Evolutionary conservation across 345 rosid genomes (phyloP), one percentile per base, ranked within the genome.

Genomic region (Chamaenerion angustifolium): DNA sequence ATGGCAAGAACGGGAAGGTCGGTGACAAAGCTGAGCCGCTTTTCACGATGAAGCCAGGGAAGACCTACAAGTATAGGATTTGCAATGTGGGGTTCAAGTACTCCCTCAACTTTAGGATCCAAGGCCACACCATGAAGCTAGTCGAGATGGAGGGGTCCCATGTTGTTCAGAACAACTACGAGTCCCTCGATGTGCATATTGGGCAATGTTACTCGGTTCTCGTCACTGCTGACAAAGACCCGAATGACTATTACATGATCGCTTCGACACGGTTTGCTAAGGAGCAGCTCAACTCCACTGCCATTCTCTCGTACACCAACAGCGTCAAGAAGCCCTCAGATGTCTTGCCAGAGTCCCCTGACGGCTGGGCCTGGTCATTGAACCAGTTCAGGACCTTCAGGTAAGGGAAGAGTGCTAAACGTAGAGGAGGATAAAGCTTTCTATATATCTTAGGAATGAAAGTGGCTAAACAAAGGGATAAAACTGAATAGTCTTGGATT

Each of bases 121-220:
- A 59, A 43, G 56, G 31, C 42, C 63, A 59, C 56, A 16, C 63
- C 0, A 11, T 76, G 60, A 42, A 56, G 49, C 43, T 76, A 40
- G 74, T 69, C 14, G 70, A 68, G 74, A 64, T 70, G 17, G 81
- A 72, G 55, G 81, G 72, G 6, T 76, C 77, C 10, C 64, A 76
- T 60, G 55, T 69, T 1, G 45, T 56, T 11, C 64, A 71, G 44
- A 56, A 69, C 45, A 8, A 14, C 16, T 59, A 66, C 14, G 47
- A 49, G 18, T 63, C 62, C 51, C 48, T 75, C 48, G 77, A 76
- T 23, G 49, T 69, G 19, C 77, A 71, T 54, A 67, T 72, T 16
- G 75, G 77, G 10, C 73, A 69, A 51, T 76, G 75, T 44, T 64
- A 55, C 48, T 37, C 68, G 1, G 71, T 71, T 12, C 31, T 71